These are phyloP conservation scores for Leucocoprinus leucothites DNA, from an alignment of 768 basidiomycete genomes.

Conservation along the genomic window DNA sequence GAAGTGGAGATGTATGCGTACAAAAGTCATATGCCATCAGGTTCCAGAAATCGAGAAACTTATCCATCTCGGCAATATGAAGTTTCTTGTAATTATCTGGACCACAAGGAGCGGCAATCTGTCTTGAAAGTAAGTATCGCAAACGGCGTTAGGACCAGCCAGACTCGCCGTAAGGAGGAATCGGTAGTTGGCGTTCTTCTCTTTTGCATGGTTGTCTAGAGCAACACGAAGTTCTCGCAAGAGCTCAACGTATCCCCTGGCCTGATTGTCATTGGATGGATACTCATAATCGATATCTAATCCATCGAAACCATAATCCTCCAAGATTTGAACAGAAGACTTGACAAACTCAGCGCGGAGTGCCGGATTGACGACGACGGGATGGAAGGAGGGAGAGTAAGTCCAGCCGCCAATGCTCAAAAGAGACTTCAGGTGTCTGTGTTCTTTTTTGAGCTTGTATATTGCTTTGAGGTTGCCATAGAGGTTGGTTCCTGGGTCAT, in stretches of 20 bases:
- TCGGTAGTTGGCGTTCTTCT: conserved; percentile 52
- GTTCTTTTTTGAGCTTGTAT: conserved; percentile 83
- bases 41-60: conserved; percentile 93
- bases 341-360: conserved; percentile 77
- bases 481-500: conserved; percentile 84
- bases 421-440: conserved; percentile 76
- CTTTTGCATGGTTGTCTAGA: conserved; percentile 70
- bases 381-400: conserved; percentile 84
- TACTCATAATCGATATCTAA: conserved; percentile 94
- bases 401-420: conserved; percentile 97
- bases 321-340: conserved; percentile 73
- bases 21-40: conserved; percentile 92
- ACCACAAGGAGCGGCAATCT: conserved; percentile 95
- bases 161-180: conserved; percentile 72
- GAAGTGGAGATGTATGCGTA: conserved; percentile 26
- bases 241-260: conserved; percentile 79
- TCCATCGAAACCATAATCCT: conserved; percentile 92
- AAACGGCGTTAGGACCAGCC: background rate
- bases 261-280: conserved; percentile 74
- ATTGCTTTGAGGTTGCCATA: conserved; percentile 96
- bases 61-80: conserved; percentile 80
- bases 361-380: conserved; percentile 63
- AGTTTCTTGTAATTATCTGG: conserved; percentile 81
- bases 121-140: conserved; percentile 5
- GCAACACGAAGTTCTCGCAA: conserved; percentile 71